These are phyloP conservation scores for Phytophthora quininea DNA, from an alignment of 352 stramenopile genomes.

Conservation along the genomic window DNA sequence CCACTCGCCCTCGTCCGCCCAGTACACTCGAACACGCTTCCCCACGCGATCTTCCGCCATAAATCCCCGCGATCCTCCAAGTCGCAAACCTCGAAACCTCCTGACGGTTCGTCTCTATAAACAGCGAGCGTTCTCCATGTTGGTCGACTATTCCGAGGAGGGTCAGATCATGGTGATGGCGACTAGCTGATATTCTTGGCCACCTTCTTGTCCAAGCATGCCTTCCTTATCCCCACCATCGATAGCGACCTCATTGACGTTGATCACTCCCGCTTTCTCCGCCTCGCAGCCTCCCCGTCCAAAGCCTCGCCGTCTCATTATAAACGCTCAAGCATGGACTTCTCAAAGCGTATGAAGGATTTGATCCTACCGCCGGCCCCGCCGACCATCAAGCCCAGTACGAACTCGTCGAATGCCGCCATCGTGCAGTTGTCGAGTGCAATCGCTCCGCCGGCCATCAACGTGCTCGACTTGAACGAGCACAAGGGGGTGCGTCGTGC, in stretches of 20 bases:
- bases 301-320: background rate
- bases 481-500: slow-evolving; percentile 72
- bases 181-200: background rate
- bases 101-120: slow-evolving; percentile 2
- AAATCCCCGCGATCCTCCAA: slow-evolving; percentile 7
- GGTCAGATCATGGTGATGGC: background rate
- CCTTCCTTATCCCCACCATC: too few relatives aligned
- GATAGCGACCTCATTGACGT: background rate
- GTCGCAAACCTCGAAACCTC: slow-evolving; percentile 32
- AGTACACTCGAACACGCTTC: slow-evolving; percentile 74
- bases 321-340: slow-evolving; percentile 55
- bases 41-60: slow-evolving; percentile 45
- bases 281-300: slow-evolving; percentile 11
- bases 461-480: slow-evolving; percentile 56
- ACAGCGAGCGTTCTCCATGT: background rate
- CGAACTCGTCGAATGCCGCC: slow-evolving; percentile 36
- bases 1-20: slow-evolving; percentile 76
- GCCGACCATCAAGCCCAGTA: slow-evolving; percentile 59
- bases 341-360: slow-evolving; percentile 79
- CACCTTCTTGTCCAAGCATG: background rate
- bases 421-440: slow-evolving; percentile 37
- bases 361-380: slow-evolving; percentile 60
- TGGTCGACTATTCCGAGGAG: background rate
- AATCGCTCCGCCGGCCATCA: slow-evolving; percentile 23
- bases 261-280: slow-evolving; percentile 40